phyloP scores from a whole-genome alignment of 2,329 filamentous ascomycete genomes.

The Cryoendolithus antarcticus region DNA sequence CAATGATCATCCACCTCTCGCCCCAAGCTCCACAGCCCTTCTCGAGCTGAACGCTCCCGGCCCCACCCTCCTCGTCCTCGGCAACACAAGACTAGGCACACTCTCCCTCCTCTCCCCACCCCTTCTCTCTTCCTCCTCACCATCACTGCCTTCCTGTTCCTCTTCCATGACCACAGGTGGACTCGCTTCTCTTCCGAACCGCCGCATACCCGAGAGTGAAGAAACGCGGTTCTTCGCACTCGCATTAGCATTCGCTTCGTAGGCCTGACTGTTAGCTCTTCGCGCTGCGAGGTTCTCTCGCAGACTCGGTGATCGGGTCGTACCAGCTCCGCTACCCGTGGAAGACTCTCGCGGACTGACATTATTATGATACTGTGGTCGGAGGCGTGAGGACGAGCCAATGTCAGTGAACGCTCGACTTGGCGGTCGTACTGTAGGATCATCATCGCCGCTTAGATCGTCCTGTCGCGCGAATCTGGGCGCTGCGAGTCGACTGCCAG shows the following conservation, averaged over 20 bases:
- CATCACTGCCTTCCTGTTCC: background rate
- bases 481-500: conserved; percentile 27
- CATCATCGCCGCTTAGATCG: conserved; percentile 24
- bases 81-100: too few relatives aligned
- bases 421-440: conserved; percentile 30
- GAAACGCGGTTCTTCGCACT: conserved; percentile 8
- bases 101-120: too few relatives aligned
- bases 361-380: conserved; percentile 2
- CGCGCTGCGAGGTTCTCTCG: conserved; percentile 11
- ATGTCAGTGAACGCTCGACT: conserved; percentile 38
- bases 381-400: conserved; percentile 7
- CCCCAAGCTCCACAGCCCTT: too few relatives aligned
- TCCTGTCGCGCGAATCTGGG: conserved; percentile 19
- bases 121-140: too few relatives aligned
- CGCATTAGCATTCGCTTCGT: conserved; percentile 2
- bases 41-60: too few relatives aligned
- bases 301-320: conserved; percentile 7
- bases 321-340: background rate
- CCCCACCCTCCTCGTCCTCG: too few relatives aligned
- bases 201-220: conserved; percentile 7
- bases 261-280: conserved; percentile 6
- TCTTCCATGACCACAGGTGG: conserved; percentile 12
- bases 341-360: conserved; percentile 4
- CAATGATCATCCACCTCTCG: too few relatives aligned
- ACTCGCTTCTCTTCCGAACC: conserved; percentile 7